phyloP scores from a whole-genome alignment of 2,329 filamentous ascomycete genomes.

The Plectosphaerella cucumerina region DNA sequence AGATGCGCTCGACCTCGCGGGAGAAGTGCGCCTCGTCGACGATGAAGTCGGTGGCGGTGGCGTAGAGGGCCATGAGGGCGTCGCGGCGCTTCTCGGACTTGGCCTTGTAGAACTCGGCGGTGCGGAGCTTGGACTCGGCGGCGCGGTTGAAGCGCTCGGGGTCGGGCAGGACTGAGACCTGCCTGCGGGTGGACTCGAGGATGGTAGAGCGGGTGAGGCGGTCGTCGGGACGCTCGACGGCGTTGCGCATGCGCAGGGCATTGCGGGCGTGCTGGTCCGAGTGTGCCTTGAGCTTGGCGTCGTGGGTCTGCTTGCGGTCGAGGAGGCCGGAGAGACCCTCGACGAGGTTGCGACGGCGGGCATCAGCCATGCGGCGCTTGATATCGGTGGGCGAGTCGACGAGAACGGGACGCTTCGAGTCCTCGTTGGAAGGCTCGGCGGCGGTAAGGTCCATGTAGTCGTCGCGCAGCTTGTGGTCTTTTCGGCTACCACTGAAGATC shows the following conservation, averaged over 20 bases:
- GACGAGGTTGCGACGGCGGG: conserved; percentile 67
- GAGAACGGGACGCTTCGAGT: conserved; percentile 29
- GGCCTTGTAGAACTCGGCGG: conserved; percentile 37
- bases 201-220: conserved; percentile 68
- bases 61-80: conserved; percentile 81
- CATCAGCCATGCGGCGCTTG: conserved; percentile 69
- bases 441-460: conserved; percentile 59
- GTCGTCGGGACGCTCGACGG: conserved; percentile 72
- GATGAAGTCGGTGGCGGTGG: conserved; percentile 84
- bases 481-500: conserved; percentile 61
- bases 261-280: conserved; percentile 37
- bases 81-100: conserved; percentile 61
- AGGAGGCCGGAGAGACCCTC: conserved; percentile 69
- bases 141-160: conserved; percentile 56
- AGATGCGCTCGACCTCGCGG: conserved; percentile 69
- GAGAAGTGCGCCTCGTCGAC: conserved; percentile 74
- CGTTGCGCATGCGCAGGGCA: conserved; percentile 46
- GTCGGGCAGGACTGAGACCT: conserved; percentile 53
- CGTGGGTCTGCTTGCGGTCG: conserved; percentile 47
- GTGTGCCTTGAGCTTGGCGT: conserved; percentile 27
- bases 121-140: conserved; percentile 31
- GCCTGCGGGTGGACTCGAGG: conserved; percentile 42
- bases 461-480: conserved; percentile 55
- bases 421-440: conserved; percentile 43
- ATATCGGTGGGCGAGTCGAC: conserved; percentile 42